Percentiles rank a stretch among this genome's conserved stretches.
Conservation (phyloP, 176 grass and related monocot species). For the Oryza officinalis region DNA sequence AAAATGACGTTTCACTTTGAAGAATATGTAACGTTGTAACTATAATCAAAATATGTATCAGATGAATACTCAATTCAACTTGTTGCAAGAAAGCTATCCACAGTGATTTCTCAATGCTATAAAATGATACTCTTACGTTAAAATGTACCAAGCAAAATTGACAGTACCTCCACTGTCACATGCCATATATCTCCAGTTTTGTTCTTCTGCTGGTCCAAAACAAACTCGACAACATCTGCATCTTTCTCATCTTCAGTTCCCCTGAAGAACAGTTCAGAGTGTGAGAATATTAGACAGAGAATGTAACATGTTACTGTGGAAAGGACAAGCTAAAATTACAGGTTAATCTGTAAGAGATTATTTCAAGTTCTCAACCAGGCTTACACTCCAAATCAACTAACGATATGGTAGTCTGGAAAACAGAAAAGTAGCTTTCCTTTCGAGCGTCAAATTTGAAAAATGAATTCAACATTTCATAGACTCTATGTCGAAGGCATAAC, state of each 20-base stretch:
- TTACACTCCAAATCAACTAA: background rate
- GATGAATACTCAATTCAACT: conserved; percentile 15
- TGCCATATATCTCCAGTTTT: conserved; percentile 97
- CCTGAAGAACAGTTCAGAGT: conserved; percentile 38
- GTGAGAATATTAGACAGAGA: conserved; percentile 26
- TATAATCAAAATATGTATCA: conserved; percentile 20
- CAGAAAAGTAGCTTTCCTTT: background rate
- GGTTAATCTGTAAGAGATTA: conserved; percentile 2
- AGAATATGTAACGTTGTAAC: background rate
- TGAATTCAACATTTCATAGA: background rate
- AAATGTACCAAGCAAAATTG: conserved; percentile 18
- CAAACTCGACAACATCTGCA: conserved; percentile 52
- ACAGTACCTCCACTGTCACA: conserved; percentile 73
- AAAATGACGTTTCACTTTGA: conserved; percentile 18
- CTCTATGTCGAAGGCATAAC: background rate
- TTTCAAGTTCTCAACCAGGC: conserved; percentile 9
- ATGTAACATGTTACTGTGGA: background rate
- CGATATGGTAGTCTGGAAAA: background rate
- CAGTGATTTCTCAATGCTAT: background rate
- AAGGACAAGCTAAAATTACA: conserved; percentile 25
- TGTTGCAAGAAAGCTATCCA: conserved; percentile 16
- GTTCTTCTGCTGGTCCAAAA: conserved; percentile 64
- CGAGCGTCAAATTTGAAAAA: background rate
- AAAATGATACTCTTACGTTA: background rate
- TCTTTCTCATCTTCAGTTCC: conserved; percentile 38